Evolutionary conservation across 176 grass and related monocot species (phyloP), one percentile per base, ranked within the genome.

Genomic region (Carex scoparia): DNA sequence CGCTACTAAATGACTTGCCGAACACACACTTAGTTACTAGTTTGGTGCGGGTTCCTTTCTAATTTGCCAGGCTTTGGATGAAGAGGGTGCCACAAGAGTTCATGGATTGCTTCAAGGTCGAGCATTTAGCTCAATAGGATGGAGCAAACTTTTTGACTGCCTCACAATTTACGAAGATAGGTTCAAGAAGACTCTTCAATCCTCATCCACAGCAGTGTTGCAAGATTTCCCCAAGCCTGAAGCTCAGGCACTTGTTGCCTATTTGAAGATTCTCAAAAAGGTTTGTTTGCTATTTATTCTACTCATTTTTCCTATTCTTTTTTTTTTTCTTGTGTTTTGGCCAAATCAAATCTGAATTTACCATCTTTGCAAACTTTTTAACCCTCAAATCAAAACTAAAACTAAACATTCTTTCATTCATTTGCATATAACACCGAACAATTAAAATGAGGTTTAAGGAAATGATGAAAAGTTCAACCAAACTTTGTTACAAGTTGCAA

Each of bases 141-240:
- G 95, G 95, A 98, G 77, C 78, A 98, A 92, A 77, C 89, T 98
- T 37, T 98, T 98, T 85, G 95, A 94, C 84, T 94, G 95, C 88
- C 91, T 98, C 80, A 93, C 92, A 84, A 93, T 98, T 73, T 98
- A 98, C 11, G 95, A 98, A 61, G 89, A 91, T 42, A 94, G 91
- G 86, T 98, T 98, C 71, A 98, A 94, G 81, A 87, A 98, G 80
- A 84, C 91, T 63, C 81, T 94, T 87, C 93, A 98, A 89, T 88
- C 60, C 62, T 65, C 92, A 79, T 90, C 95, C 87, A 82, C 86
- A 86, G 90, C 87, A 86, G 85, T 93, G 85, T 84, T 91, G 80
- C 92, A 93, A 79, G 92, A 94, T 89, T 90, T 98, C 85, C 91
- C 89, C 31, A 93, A 94, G 80, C 92, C 85, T 35, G 93, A 98